phyloP scores from a whole-genome alignment of 2,329 filamentous ascomycete genomes.

The Ophiostoma angusticollis region DNA sequence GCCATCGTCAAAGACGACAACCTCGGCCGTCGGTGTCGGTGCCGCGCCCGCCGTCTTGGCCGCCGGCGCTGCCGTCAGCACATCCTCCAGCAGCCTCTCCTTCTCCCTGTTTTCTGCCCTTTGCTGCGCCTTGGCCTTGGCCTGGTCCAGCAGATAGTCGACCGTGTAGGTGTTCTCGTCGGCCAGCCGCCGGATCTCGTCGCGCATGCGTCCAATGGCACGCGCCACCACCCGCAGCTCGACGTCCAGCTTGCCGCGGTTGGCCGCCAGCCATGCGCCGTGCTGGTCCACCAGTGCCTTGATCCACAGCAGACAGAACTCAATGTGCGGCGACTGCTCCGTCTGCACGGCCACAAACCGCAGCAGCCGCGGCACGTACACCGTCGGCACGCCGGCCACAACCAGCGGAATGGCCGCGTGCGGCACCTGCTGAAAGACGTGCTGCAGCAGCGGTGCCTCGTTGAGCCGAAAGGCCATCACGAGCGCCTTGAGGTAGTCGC shows the following conservation, averaged over 20 bases:
- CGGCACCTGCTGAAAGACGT: constrained; percentile 76
- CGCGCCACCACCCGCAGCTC: constrained; percentile 75
- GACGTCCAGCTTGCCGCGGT: constrained; percentile 65
- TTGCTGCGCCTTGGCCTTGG: constrained; percentile 16
- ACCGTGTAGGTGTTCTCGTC: constrained; percentile 85
- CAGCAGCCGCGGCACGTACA: constrained; percentile 76
- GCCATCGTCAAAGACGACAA: constrained; percentile 8
- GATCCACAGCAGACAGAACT: constrained; percentile 91
- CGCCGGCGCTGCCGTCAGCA: background rate
- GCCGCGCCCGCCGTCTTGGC: background rate
- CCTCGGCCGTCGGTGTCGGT: background rate
- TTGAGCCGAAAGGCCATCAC: constrained; percentile 97
- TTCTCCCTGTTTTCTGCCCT: constrained; percentile 12
- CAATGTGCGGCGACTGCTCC: constrained; percentile 82
- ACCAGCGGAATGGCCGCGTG: constrained; percentile 62
- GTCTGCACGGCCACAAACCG: constrained; percentile 80
- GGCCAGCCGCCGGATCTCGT: constrained; percentile 68
- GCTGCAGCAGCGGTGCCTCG: constrained; percentile 66
- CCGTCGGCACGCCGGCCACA: constrained; percentile 63
- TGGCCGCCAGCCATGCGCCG: constrained; percentile 72
- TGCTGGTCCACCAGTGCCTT: constrained; percentile 71
- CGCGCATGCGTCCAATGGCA: constrained; percentile 65
- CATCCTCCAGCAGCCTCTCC: background rate
- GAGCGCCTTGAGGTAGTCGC: constrained; percentile 79
- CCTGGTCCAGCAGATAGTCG: constrained; percentile 59